phyloP scores from a whole-genome alignment of 176 grass and related monocot species.

The Oryza brachyantha region DNA sequence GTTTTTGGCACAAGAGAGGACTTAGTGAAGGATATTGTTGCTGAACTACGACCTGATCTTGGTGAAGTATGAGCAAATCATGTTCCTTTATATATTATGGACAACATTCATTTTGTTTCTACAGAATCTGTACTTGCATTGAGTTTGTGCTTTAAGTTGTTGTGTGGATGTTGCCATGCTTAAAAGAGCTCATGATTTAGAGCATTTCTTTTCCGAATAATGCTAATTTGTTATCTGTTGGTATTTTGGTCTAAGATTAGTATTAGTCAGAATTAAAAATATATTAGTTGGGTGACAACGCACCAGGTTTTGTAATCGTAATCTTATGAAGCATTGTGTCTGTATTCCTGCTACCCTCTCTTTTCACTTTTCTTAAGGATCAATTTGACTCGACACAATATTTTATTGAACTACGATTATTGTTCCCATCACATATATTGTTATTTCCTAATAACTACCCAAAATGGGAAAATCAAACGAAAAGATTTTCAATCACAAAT shows the following conservation, averaged over 20 bases:
- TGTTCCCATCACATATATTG: not conserved
- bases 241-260: slow-evolving; percentile 14
- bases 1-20: slow-evolving; percentile 97
- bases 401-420: not conserved
- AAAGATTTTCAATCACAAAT: not conserved
- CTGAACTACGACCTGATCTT: slow-evolving; percentile 84
- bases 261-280: not conserved
- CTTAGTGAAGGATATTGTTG: slow-evolving; percentile 75
- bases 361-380: not conserved
- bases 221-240: not conserved
- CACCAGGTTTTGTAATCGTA: not conserved
- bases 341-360: not conserved
- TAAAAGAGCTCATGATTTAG: not conserved
- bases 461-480: not conserved
- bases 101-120: not conserved
- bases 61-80: slow-evolving; percentile 62
- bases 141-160: slow-evolving; percentile 14
- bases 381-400: not conserved
- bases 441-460: not conserved
- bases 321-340: slow-evolving; percentile 1
- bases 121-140: slow-evolving; percentile 5
- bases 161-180: not conserved
- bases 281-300: not conserved
- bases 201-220: not conserved
- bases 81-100: not conserved